phyloP scores from a whole-genome alignment of 164 flowering plant species.

The Macadamia tetraphylla region DNA sequence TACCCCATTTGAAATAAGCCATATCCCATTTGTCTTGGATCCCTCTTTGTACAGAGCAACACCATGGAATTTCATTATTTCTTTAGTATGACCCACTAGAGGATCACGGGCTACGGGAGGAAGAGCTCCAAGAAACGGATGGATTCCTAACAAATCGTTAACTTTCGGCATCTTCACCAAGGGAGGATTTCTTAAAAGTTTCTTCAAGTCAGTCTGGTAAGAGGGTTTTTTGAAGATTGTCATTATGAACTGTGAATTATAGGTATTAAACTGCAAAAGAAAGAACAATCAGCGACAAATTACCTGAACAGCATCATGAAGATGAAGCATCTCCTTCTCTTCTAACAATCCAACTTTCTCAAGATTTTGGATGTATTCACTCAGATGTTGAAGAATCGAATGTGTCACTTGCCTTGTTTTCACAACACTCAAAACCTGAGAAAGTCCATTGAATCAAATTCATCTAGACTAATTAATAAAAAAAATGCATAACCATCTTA shows the following conservation, averaged over 20 bases:
- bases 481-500: too few relatives aligned
- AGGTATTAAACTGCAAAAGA: not conserved
- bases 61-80: conserved; percentile 62
- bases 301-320: conserved; percentile 95
- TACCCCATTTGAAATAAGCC: conserved; percentile 84
- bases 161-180: conserved; percentile 72
- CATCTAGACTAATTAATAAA: too few relatives aligned
- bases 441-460: not conserved
- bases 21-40: conserved; percentile 71
- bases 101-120: conserved; percentile 50
- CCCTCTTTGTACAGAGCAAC: conserved; percentile 73
- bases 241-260: conserved; percentile 3
- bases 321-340: conserved; percentile 80
- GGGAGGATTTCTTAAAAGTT: conserved; percentile 81
- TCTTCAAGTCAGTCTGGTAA: conserved; percentile 80
- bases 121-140: conserved; percentile 84
- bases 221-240: conserved; percentile 1
- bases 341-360: conserved; percentile 85
- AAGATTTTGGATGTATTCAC: conserved; percentile 78
- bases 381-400: conserved; percentile 67
- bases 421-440: conserved; percentile 80
- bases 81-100: conserved; percentile 58
- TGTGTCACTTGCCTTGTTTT: conserved; percentile 91
- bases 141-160: conserved; percentile 43
- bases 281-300: not conserved